Percentiles rank a stretch among this genome's conserved stretches.
These are phyloP conservation scores for Hysterangium stoloniferum DNA, from an alignment of 768 basidiomycete species.

Conservation along the genomic window DNA sequence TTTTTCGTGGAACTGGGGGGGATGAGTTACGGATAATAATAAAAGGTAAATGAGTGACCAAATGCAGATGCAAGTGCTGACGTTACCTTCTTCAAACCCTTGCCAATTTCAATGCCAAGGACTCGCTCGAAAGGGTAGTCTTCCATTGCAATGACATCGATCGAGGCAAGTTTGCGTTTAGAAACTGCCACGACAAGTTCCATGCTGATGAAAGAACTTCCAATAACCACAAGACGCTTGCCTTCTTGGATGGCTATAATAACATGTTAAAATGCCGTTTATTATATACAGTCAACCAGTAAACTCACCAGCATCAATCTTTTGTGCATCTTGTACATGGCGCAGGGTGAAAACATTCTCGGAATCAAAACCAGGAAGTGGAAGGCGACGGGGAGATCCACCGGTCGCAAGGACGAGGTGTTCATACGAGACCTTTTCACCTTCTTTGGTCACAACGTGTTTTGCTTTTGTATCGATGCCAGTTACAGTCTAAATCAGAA, in stretches of 20 bases:
- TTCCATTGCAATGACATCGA: slow-evolving; percentile 81
- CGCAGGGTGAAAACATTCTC: slow-evolving; percentile 75
- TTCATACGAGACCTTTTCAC: slow-evolving; percentile 58
- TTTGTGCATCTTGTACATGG: slow-evolving; percentile 59
- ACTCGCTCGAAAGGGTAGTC: slow-evolving; percentile 74
- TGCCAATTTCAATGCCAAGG: slow-evolving; percentile 74
- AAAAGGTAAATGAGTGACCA: background rate
- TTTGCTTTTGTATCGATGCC: slow-evolving; percentile 57
- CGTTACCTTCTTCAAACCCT: slow-evolving; percentile 73
- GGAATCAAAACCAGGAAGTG: slow-evolving; percentile 65
- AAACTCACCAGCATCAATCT: slow-evolving; percentile 55
- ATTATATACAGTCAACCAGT: background rate
- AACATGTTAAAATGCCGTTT: slow-evolving; percentile 4
- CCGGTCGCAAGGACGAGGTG: slow-evolving; percentile 77
- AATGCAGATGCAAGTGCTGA: background rate
- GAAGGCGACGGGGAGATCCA: slow-evolving; percentile 62
- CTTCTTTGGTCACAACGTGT: slow-evolving; percentile 50
- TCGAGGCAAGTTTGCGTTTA: slow-evolving; percentile 68
- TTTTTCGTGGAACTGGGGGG: slow-evolving; percentile 60
- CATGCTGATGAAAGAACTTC: slow-evolving; percentile 90
- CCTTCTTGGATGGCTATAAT: slow-evolving; percentile 56
- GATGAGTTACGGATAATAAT: background rate
- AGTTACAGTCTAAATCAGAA: slow-evolving; percentile 48
- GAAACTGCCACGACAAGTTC: slow-evolving; percentile 74
- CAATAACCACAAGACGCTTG: slow-evolving; percentile 73